Conservation (phyloP, 352 stramenopile species). For the Phytophthora podocarpi region DNA sequence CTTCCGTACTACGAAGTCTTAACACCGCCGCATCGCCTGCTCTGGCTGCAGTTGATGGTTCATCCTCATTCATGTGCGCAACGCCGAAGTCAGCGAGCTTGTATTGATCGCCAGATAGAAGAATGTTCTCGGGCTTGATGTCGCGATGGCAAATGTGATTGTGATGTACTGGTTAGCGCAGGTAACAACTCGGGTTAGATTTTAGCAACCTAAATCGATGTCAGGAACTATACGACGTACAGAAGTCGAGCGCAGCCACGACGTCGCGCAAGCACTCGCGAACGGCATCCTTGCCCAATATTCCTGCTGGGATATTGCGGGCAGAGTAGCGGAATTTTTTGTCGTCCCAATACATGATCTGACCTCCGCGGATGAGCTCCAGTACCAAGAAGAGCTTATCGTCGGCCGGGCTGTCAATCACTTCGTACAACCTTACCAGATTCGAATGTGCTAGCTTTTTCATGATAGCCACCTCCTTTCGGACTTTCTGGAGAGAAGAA, state of each 20-base stretch:
- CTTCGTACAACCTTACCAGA: slow-evolving; percentile 76
- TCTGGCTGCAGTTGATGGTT: slow-evolving; percentile 32
- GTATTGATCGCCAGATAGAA: slow-evolving; percentile 62
- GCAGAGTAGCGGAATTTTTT: slow-evolving; percentile 65
- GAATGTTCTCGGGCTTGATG: slow-evolving; percentile 83
- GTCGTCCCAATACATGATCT: slow-evolving; percentile 89
- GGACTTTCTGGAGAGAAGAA: slow-evolving; percentile 70
- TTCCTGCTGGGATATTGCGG: slow-evolving; percentile 23
- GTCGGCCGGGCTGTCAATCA: slow-evolving; percentile 81
- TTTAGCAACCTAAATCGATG: too few relatives aligned
- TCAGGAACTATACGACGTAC: slow-evolving; percentile 41
- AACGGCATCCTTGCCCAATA: slow-evolving; percentile 45
- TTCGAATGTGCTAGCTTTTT: too few relatives aligned
- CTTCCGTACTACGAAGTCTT: slow-evolving; percentile 75
- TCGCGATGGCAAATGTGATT: slow-evolving; percentile 89
- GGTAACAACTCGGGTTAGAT: too few relatives aligned
- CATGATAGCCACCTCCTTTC: slow-evolving; percentile 49
- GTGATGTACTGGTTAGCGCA: slow-evolving; percentile 69
- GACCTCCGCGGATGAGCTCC: slow-evolving; percentile 79
- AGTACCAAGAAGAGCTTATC: slow-evolving; percentile 86
- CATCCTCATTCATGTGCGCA: slow-evolving; percentile 60
- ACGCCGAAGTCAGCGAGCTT: slow-evolving; percentile 87
- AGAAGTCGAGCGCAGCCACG: slow-evolving; percentile 76
- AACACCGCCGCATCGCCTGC: not conserved
- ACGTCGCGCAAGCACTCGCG: slow-evolving; percentile 75